Conservation (phyloP, 129 eudicot genomes). For the Solidago caesia region DNA sequence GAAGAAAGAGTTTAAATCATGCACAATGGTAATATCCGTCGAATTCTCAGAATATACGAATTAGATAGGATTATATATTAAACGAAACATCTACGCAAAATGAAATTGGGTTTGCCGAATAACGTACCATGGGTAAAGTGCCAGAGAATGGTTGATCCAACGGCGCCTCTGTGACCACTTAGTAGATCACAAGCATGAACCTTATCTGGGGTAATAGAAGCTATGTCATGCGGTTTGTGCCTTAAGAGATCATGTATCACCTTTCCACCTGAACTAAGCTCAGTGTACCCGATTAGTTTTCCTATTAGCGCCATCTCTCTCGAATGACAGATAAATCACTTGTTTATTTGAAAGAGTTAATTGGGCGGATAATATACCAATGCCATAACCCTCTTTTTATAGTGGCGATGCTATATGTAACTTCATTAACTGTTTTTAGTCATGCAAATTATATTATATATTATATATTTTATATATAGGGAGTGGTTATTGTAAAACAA, state of each 20-base stretch:
- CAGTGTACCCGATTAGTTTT: not conserved
- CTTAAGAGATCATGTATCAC: constrained; percentile 9
- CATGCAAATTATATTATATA: no score
- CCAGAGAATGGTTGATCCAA: constrained; percentile 9
- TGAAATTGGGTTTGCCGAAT: not conserved
- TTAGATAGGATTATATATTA: not conserved
- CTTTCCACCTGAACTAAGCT: constrained; percentile 7
- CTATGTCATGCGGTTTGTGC: constrained; percentile 12
- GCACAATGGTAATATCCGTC: not conserved
- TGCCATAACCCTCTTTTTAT: no score
- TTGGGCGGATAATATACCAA: no score
- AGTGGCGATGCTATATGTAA: not conserved
- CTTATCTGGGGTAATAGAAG: constrained; percentile 9
- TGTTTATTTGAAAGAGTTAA: no score
- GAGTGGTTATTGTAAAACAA: no score
- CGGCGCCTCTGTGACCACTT: not conserved
- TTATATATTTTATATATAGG: no score
- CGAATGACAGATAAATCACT: no score
- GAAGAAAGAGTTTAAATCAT: not conserved
- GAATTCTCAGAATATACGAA: not conserved
- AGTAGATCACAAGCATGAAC: constrained; percentile 13
- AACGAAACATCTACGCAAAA: not conserved
- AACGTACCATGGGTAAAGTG: constrained; percentile 12
- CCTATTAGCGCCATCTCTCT: not conserved
- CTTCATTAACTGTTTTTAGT: not conserved